These are phyloP conservation scores for Nigrograna mackinnonii DNA, from an alignment of 2,329 filamentous ascomycete genomes.

Conservation along the genomic window DNA sequence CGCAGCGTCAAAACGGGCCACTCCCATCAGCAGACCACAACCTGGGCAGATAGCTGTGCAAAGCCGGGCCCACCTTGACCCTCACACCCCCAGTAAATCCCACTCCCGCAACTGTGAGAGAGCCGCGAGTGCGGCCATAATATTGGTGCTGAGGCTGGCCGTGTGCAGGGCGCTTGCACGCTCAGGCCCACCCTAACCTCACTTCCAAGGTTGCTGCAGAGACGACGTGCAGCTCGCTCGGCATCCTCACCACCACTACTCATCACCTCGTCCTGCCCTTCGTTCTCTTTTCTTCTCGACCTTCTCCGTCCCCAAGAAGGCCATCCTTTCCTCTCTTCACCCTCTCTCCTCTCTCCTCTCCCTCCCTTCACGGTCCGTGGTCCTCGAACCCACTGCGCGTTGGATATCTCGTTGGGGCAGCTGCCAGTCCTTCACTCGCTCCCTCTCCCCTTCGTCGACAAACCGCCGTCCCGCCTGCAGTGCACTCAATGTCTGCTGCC, in stretches of 20 bases:
- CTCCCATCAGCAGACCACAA: no score
- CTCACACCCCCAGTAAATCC: no score
- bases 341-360: conserved; percentile 21
- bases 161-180: conserved; percentile 19
- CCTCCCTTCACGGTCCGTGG: no score
- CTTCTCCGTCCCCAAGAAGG: conserved; percentile 46
- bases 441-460: background rate
- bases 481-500: no score
- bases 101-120: no score
- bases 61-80: no score
- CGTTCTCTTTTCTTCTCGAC: conserved; percentile 29
- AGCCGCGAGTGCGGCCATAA: conserved; percentile 24
- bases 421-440: no score
- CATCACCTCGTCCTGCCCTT: conserved; percentile 27
- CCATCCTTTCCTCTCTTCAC: conserved; percentile 23
- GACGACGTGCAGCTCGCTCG: conserved; percentile 28
- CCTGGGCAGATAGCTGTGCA: no score
- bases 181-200: conserved; percentile 5
- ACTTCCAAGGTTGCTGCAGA: conserved; percentile 12
- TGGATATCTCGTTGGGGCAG: no score
- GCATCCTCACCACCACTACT: conserved; percentile 33
- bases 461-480: no score
- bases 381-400: no score
- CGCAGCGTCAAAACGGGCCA: no score
- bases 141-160: conserved; percentile 26